These are phyloP conservation scores for Sutorius eximius DNA, from an alignment of 1,284 basidiomycete species.

Conservation along the genomic window DNA sequence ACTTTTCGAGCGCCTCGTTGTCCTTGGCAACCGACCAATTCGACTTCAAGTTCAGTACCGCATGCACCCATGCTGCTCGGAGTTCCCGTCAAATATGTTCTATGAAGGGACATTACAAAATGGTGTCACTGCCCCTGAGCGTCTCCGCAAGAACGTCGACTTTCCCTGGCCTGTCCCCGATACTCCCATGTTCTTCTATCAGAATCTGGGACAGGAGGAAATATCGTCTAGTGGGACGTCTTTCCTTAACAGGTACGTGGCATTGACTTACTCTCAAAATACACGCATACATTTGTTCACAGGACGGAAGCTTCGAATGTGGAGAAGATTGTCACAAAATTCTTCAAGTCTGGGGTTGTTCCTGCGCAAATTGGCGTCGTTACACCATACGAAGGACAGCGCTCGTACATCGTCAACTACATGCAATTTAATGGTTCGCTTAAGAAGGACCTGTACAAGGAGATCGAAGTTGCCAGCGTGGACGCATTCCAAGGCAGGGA, in stretches of 20 bases:
- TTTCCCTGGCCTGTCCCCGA: constrained; percentile 99
- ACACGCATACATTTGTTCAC: constrained; percentile 13
- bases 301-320: constrained; percentile 99
- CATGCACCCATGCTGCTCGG: constrained; percentile 99
- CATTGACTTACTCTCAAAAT: constrained; percentile 1
- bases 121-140: constrained; percentile 97
- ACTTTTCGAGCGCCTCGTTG: constrained; percentile 94
- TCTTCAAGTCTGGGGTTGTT: constrained; percentile 98
- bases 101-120: constrained; percentile 99
- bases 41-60: constrained; percentile 99
- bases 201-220: constrained; percentile 98
- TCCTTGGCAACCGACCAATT: constrained; percentile 94
- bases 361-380: constrained; percentile 97
- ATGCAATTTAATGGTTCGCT: constrained; percentile 99
- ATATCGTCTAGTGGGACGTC: constrained; percentile 98
- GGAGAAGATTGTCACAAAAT: constrained; percentile 99
- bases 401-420: constrained; percentile 98
- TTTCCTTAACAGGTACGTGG: constrained; percentile 82
- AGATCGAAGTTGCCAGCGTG: constrained; percentile 98
- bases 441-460: constrained; percentile 99
- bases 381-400: constrained; percentile 98
- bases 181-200: constrained; percentile 99
- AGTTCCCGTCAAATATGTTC: constrained; percentile 99
- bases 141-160: constrained; percentile 95
- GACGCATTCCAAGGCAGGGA: constrained; percentile 99